Evolutionary conservation across 2,329 filamentous ascomycete genomes (phyloP).

Genomic region (Venturia effusa): DNA sequence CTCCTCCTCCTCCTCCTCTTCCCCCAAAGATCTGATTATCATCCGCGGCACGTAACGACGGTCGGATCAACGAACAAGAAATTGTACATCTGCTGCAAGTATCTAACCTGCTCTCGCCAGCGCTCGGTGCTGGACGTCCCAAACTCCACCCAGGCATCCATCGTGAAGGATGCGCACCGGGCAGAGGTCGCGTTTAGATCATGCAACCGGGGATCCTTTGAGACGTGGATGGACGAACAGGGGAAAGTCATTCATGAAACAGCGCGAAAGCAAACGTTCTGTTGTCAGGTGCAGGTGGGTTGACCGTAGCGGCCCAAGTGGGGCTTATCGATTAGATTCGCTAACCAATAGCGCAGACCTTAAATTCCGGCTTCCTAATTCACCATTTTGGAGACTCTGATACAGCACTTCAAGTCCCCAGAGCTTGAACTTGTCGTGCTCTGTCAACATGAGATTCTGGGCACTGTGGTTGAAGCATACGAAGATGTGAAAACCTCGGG

Average conservation of each 20-base stretch:
- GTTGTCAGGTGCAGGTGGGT: background rate
- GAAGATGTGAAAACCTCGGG: background rate
- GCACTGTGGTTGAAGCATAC: background rate
- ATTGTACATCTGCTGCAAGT: background rate
- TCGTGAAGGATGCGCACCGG: background rate
- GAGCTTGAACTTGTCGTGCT: background rate
- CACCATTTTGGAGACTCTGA: background rate
- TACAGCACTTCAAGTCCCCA: background rate
- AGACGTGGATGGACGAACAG: background rate
- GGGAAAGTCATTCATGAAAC: background rate
- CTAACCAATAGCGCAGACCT: background rate
- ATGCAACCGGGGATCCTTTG: constrained; percentile 2
- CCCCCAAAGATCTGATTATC: no score
- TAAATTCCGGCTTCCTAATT: background rate
- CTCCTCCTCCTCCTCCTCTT: background rate
- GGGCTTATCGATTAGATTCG: background rate
- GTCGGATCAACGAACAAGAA: background rate
- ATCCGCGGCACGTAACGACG: background rate
- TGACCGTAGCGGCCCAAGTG: background rate
- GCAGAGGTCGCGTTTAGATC: constrained; percentile 2
- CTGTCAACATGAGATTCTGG: background rate
- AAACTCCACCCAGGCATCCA: background rate
- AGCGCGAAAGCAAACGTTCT: background rate
- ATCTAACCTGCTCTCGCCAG: background rate
- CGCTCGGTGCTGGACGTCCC: background rate